These are phyloP conservation scores for Hymenoscyphus fructigenus DNA, from an alignment of 2,329 filamentous ascomycete species.

Conservation along the genomic window DNA sequence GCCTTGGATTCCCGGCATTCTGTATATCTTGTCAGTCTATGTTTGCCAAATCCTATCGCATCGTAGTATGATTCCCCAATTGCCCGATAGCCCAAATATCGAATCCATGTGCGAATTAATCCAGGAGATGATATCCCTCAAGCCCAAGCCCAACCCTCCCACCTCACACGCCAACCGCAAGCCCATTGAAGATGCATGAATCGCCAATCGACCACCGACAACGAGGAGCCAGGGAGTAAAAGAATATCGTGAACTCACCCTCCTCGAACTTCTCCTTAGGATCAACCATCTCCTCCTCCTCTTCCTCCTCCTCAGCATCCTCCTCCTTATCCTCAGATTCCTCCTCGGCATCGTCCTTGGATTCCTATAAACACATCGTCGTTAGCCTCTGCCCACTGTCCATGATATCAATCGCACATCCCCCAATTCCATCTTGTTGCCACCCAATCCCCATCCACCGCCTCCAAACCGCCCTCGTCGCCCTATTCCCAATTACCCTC, in stretches of 20 bases:
- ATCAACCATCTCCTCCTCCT: constrained; percentile 76
- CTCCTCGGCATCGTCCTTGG: constrained; percentile 33
- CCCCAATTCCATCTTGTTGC: neutral
- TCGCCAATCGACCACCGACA: neutral
- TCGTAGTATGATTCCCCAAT: neutral
- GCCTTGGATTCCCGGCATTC: constrained; percentile 86
- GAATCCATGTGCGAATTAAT: too few species aligned
- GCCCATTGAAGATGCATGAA: neutral
- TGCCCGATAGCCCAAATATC: too few species aligned
- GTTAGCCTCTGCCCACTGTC: neutral
- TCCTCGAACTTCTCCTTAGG: constrained; percentile 86
- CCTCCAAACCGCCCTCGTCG: neutral
- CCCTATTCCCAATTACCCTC: neutral
- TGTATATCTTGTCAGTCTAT: constrained; percentile 42
- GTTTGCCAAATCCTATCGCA: neutral
- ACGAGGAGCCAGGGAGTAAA: neutral
- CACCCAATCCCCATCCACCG: neutral
- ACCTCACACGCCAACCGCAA: neutral
- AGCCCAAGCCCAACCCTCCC: neutral
- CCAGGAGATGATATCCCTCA: neutral
- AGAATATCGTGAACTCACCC: constrained; percentile 61
- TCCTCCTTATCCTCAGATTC: constrained; percentile 47
- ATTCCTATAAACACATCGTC: constrained; percentile 19
- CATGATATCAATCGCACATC: neutral
- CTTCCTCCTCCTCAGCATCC: constrained; percentile 57